Evolutionary conservation across 2,329 filamentous ascomycete genomes (phyloP).

Genomic region (Aspergillus sp.): DNA sequence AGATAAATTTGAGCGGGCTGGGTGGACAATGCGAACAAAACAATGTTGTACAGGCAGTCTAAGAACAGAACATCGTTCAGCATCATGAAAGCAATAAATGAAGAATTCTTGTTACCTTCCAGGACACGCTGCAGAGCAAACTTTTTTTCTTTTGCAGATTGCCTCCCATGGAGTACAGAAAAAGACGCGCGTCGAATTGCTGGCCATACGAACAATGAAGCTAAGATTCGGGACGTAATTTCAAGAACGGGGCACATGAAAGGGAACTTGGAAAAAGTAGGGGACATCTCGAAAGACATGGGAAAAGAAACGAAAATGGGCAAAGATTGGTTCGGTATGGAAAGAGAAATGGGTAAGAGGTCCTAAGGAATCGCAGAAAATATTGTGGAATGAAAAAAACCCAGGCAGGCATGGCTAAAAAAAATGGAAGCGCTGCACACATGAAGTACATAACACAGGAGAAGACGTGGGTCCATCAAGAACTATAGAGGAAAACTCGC

Average conservation of each 20-base stretch:
- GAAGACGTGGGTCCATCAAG: conserved; percentile 42
- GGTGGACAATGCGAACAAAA: conserved; percentile 23
- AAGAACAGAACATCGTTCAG: conserved; percentile 34
- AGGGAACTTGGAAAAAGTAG: conserved; percentile 9
- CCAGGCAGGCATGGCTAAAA: conserved; percentile 40
- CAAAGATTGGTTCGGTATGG: conserved; percentile 3
- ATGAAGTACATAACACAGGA: conserved; percentile 43
- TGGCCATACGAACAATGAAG: conserved; percentile 37
- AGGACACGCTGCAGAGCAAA: conserved; percentile 33
- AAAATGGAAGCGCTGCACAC: conserved; percentile 41
- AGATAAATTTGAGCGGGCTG: conserved; percentile 18
- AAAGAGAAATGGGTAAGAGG: conserved; percentile 13
- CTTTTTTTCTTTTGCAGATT: conserved; percentile 49
- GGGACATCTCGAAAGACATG: conserved; percentile 9
- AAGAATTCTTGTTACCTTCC: conserved; percentile 39
- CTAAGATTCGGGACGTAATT: conserved; percentile 25
- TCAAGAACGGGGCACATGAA: conserved; percentile 8
- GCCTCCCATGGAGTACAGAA: conserved; percentile 43
- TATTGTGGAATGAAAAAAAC: conserved; percentile 23
- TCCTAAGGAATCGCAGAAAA: conserved; percentile 14
- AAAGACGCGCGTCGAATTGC: conserved; percentile 35
- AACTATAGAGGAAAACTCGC: conserved; percentile 40
- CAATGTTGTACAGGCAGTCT: conserved; percentile 38
- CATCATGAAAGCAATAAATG: conserved; percentile 31
- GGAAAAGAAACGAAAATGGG: conserved; percentile 3